These are phyloP conservation scores for Magnaporthiopsis poae DNA, from an alignment of 2,329 filamentous ascomycete species.

Conservation along the genomic window DNA sequence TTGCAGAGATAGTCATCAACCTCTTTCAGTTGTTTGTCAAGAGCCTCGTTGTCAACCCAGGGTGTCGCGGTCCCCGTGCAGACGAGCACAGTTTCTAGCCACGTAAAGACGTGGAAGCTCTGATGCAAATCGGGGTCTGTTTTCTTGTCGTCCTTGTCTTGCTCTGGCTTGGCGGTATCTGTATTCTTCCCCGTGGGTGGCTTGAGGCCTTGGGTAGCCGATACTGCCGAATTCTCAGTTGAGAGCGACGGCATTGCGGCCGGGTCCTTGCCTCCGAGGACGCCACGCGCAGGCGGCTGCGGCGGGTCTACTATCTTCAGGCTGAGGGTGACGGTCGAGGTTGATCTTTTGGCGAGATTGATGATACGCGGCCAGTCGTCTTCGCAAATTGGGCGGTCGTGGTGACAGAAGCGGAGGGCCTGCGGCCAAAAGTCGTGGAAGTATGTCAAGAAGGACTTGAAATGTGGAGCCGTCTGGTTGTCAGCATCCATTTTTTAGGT, in stretches of 20 bases:
- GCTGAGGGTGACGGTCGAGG: constrained; percentile 14
- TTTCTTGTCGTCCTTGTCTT: background rate
- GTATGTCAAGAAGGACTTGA: constrained; percentile 29
- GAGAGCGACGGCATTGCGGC: background rate
- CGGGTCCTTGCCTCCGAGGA: constrained; percentile 3
- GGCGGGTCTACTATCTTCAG: constrained; percentile 6
- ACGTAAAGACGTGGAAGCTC: constrained; percentile 18
- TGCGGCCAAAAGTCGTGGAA: constrained; percentile 35
- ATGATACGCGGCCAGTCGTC: constrained; percentile 19
- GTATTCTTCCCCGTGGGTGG: constrained; percentile 3
- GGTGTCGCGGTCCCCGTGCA: background rate
- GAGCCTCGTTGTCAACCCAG: background rate
- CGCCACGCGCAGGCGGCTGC: constrained; percentile 5
- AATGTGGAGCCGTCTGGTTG: too few relatives aligned
- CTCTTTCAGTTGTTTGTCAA: constrained; percentile 10
- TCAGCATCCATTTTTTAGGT: background rate
- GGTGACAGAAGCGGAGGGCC: constrained; percentile 24
- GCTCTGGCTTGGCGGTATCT: background rate
- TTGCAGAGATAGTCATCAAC: constrained; percentile 12
- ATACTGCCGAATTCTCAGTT: background rate
- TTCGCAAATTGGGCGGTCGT: constrained; percentile 10
- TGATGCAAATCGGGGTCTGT: constrained; percentile 7
- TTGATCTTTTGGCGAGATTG: constrained; percentile 14
- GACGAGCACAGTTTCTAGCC: constrained; percentile 10
- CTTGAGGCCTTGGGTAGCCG: background rate